Evolutionary conservation across 768 basidiomycete genomes (phyloP).

Genomic region (Termitomyces titanicus): DNA sequence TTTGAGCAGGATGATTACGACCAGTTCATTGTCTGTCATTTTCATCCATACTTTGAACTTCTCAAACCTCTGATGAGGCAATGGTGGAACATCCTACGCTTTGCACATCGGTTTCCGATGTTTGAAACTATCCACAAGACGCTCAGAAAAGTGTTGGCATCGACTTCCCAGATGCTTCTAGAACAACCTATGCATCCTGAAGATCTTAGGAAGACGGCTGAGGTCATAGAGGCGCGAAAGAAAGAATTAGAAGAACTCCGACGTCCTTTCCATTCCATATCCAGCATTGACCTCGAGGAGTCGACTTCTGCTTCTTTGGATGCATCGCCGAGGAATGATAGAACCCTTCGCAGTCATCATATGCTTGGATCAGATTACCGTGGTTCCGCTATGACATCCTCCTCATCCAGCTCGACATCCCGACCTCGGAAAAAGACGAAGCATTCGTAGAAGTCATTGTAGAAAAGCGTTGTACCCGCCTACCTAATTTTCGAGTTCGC

Average conservation of each 20-base stretch:
- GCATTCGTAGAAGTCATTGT: too few species aligned
- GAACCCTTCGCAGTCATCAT: neutral
- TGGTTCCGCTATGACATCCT: too few species aligned
- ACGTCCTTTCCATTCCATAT: neutral
- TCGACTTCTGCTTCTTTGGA: neutral
- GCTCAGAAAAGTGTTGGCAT: neutral
- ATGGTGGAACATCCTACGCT: constrained; percentile 3
- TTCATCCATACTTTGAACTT: constrained; percentile 5
- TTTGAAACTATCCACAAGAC: neutral
- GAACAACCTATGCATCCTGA: neutral
- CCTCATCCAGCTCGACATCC: neutral
- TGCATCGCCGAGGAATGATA: neutral
- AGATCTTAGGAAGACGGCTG: neutral
- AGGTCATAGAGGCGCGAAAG: neutral
- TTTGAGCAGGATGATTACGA: neutral
- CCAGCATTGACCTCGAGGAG: too few species aligned
- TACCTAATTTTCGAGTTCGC: too few species aligned
- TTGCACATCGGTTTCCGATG: neutral
- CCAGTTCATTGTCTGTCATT: neutral
- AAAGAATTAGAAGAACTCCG: neutral
- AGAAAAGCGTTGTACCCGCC: too few species aligned
- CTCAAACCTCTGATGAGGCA: neutral
- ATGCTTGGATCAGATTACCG: neutral
- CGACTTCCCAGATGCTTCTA: neutral
- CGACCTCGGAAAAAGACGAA: neutral